Evolutionary conservation across 2,329 filamentous ascomycete species (phyloP).

Genomic region (Elsinoe batatas): DNA sequence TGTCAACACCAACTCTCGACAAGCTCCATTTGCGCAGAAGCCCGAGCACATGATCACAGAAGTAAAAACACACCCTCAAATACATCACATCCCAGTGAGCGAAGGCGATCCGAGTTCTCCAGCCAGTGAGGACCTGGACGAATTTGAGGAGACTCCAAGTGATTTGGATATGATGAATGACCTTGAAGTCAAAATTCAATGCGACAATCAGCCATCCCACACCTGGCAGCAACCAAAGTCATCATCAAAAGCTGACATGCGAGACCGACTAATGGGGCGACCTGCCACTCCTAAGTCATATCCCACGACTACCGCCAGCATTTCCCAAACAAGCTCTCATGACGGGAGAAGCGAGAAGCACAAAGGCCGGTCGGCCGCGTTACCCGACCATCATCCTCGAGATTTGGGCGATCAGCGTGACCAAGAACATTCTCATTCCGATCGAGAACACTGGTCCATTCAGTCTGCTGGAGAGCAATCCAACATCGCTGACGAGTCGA

Average conservation of each 20-base stretch:
- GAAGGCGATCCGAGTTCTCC: neutral
- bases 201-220: neutral
- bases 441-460: too few relatives aligned
- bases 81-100: neutral
- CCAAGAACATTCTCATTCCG: too few relatives aligned
- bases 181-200: neutral
- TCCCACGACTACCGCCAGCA: neutral
- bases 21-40: too few relatives aligned
- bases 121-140: neutral
- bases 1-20: too few relatives aligned
- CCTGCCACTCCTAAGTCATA: neutral
- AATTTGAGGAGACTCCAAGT: neutral
- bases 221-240: neutral
- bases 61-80: neutral
- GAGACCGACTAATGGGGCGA: neutral
- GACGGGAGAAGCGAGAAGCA: neutral
- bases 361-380: constrained; percentile 13
- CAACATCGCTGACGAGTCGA: too few relatives aligned
- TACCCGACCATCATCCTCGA: neutral
- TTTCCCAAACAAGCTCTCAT: neutral
- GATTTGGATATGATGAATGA: neutral
- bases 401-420: too few relatives aligned
- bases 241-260: neutral
- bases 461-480: too few relatives aligned
- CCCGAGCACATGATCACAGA: too few relatives aligned